Base-by-base conservation (phyloP, 805 yeast genomes). In the Scheffersomyces ergatensis region DNA sequence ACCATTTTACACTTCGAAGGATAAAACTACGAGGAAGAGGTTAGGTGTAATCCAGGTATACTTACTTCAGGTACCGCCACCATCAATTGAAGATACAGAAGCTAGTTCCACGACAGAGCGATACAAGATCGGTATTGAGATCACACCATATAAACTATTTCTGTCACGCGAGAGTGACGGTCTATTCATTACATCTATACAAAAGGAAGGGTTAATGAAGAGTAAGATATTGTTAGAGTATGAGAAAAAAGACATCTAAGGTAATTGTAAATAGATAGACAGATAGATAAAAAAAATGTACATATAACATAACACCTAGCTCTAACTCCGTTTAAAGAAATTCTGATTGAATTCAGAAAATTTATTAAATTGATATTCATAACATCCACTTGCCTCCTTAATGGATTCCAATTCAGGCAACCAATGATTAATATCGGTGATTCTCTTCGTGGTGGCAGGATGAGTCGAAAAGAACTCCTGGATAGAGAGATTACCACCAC, bases 391-490 rank as follows among this genome's bases (percentile, higher is more conserved):
- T 2, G 55, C 37, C 37, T 72, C 80, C 39, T 66, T 54, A 25
- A 74, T 56, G 12, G 50, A 62, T 29, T 73, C 72, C 33, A 84
- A 77, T 37, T 73, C 74, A 0, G 84, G 83, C 61, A 82, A 57
- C 92, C 96, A 87, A 34, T 69, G 57, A 15, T 62, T 50, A 64
- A 93, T 83, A 46, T 85, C 84, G 21, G 70, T 64, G 20, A 86
- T 82, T 57, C 99, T 77, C 42, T 75, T 77, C n/a, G 65, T 66
- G 15, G 89, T 83, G 14, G 89, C 82, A 1, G 99, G 99, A 64
- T 93, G 99, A 0, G 98, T 89, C 14, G 89, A 80, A 40, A 92
- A 60, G 54, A 62, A 89, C 71, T 89, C 89, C 13, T 82, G 77
- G 12, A 67, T 49, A 27, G 33, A 36, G 2, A 20, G 13, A 5